Conservation (phyloP, 2,329 filamentous ascomycete genomes). For the Pseudogymnoascus sp. region DNA sequence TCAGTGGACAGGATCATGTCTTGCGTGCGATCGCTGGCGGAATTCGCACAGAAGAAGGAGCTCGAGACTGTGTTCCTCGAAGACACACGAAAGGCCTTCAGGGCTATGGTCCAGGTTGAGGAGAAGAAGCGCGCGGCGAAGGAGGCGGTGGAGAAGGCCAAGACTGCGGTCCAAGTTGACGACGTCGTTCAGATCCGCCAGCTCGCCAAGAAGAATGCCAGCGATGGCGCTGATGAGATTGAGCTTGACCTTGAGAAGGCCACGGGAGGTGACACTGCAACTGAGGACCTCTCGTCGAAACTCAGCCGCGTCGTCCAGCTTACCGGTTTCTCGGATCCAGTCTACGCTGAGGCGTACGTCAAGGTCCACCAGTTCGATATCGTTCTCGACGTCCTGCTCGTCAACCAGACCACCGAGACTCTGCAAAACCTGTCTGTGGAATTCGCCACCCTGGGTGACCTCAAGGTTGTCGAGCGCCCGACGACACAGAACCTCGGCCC, state of each 20-base stretch:
- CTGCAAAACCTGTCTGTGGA: slow-evolving; percentile 96
- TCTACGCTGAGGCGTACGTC: slow-evolving; percentile 98
- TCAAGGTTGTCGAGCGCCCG: slow-evolving; percentile 95
- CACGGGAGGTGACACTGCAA: slow-evolving; percentile 77
- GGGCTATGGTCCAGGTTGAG: slow-evolving; percentile 92
- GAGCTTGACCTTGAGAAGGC: slow-evolving; percentile 89
- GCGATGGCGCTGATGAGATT: slow-evolving; percentile 76
- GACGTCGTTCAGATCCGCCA: slow-evolving; percentile 92
- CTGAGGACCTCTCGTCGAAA: slow-evolving; percentile 87
- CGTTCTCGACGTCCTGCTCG: slow-evolving; percentile 87
- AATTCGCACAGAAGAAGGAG: slow-evolving; percentile 84
- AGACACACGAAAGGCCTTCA: slow-evolving; percentile 92
- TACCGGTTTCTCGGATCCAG: slow-evolving; percentile 94
- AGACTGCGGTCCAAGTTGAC: slow-evolving; percentile 90
- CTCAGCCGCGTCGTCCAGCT: slow-evolving; percentile 93
- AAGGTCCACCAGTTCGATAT: slow-evolving; percentile 99
- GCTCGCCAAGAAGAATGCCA: slow-evolving; percentile 81
- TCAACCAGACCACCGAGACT: slow-evolving; percentile 95
- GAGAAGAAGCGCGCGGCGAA: slow-evolving; percentile 97
- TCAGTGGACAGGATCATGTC: slow-evolving; percentile 99
- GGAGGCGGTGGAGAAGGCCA: slow-evolving; percentile 86
- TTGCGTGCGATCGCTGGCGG: slow-evolving; percentile 84
- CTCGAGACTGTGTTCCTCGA: slow-evolving; percentile 89
- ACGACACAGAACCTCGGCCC: slow-evolving; percentile 93
- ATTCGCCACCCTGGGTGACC: slow-evolving; percentile 94